Evolutionary conservation across 2,329 filamentous ascomycete species (phyloP), one percentile per base, ranked within the genome.

Genomic region (Pyricularia sp.): DNA sequence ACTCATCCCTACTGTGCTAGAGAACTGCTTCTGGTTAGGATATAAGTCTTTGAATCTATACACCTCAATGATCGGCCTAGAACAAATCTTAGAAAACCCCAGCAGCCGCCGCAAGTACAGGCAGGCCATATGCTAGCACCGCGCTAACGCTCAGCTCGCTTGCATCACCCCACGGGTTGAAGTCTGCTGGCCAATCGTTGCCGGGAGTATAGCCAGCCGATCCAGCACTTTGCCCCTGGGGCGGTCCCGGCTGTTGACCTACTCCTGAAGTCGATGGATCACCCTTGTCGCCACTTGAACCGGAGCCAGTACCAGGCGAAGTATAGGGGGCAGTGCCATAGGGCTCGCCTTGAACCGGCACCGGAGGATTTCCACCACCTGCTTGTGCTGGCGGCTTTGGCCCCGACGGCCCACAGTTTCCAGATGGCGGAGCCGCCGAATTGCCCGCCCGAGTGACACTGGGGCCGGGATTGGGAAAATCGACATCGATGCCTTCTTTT

Each of bases 401-500:
- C 16, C 40, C 19, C 40, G 40, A 49, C 40, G 40, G 16, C 7
- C 40, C 40, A n/a, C 40, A 63, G 40, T 63, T 63, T 10, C 62
- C 62, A 55, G 30, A 35, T 26, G 49, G 62, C 6, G 24, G 13
- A 26, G 62, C 62, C 24, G 24, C 30, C 35, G 24, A 26, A 19
- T 16, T 2, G 13, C 60, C 30, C 4, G 31, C 35, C 26, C 28
- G 59, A 12, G 55, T 44, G 53, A 66, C 30, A 30, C 66, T 63
- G 7, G 66, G 66, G 4, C 67, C 67, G 13, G 66, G 65, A 53
- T 66, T 63, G 30, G 67, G 67, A 64, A 68, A 64, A 30, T 65
- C 24, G 26, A 57, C 64, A 65, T 68, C 65, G 44, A 62, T 62
- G 8, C 35, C 49, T 53, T 57, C 33, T 16, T 33, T 19, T 4